Conservation (phyloP, 805 yeast species). For the Candida sphagnicola region DNA sequence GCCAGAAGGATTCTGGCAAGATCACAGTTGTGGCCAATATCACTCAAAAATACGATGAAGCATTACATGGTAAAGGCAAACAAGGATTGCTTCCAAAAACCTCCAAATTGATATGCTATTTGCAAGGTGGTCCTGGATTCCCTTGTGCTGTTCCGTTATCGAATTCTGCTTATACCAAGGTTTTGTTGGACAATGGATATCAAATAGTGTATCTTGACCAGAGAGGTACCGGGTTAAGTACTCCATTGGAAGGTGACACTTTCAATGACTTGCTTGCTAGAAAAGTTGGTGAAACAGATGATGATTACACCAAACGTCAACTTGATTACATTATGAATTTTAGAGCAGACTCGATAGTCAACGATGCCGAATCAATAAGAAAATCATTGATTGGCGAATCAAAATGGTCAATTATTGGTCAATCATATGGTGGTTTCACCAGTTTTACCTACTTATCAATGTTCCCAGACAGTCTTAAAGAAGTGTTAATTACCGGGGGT, state of each 20-base stretch:
- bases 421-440: conserved; percentile 55
- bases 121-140: conserved; percentile 58
- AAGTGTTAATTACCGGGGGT: conserved; percentile 53
- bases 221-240: conserved; percentile 58
- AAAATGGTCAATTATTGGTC: conserved; percentile 54
- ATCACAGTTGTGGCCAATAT: conserved; percentile 27
- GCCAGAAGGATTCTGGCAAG: conserved; percentile 6
- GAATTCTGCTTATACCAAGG: conserved; percentile 33
- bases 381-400: conserved; percentile 25
- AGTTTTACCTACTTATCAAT: conserved; percentile 46
- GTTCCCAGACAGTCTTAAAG: conserved; percentile 37
- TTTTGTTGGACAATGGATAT: conserved; percentile 37
- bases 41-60: conserved; percentile 26
- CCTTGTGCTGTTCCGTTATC: conserved; percentile 38
- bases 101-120: conserved; percentile 35
- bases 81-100: conserved; percentile 20
- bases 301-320: conserved; percentile 18
- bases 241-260: conserved; percentile 38
- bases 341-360: conserved; percentile 51
- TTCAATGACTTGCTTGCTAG: conserved; percentile 14
- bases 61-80: conserved; percentile 12
- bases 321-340: conserved; percentile 41
- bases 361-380: conserved; percentile 48
- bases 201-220: conserved; percentile 50
- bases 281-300: conserved; percentile 12